Conservation (phyloP, 306 rosid species). For the Acacia melanoxylon region DNA sequence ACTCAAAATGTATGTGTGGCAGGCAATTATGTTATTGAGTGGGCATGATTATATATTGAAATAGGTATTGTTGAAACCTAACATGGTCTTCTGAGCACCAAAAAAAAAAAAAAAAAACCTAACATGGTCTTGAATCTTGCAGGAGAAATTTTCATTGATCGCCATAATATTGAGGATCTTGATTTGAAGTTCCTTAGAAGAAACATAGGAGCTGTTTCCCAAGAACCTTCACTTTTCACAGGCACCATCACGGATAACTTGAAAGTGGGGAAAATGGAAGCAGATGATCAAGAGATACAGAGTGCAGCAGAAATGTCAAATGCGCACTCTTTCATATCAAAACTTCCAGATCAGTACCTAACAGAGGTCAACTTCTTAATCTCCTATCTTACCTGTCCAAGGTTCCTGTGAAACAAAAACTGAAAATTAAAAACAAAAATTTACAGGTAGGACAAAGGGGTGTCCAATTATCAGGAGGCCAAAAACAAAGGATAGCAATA, state of each 20-base stretch:
- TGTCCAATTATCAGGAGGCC: conserved; percentile 87
- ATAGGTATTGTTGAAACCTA: conserved; percentile 11
- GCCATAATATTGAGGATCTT: conserved; percentile 63
- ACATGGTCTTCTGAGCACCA: too few species aligned
- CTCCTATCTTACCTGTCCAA: not conserved
- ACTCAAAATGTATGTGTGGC: not conserved
- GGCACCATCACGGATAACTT: conserved; percentile 76
- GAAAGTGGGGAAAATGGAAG: conserved; percentile 72
- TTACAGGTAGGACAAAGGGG: conserved; percentile 83
- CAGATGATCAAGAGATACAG: conserved; percentile 65
- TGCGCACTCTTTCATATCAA: conserved; percentile 73
- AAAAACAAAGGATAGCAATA: conserved; percentile 86
- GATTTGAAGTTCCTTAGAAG: conserved; percentile 72
- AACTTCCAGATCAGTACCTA: conserved; percentile 71
- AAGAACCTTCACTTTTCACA: conserved; percentile 77
- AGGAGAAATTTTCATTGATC: conserved; percentile 75
- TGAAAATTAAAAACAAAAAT: not conserved
- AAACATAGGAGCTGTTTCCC: conserved; percentile 75
- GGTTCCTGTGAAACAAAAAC: not conserved
- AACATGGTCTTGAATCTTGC: conserved; percentile 28
- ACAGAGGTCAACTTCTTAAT: conserved; percentile 62
- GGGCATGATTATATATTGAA: conserved; percentile 10
- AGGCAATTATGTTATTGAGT: not conserved
- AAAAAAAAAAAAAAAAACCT: too few species aligned
- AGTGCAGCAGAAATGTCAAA: conserved; percentile 75